phyloP scores from a whole-genome alignment of 2,329 filamentous ascomycete species.

The Trichocomaceae sp. region DNA sequence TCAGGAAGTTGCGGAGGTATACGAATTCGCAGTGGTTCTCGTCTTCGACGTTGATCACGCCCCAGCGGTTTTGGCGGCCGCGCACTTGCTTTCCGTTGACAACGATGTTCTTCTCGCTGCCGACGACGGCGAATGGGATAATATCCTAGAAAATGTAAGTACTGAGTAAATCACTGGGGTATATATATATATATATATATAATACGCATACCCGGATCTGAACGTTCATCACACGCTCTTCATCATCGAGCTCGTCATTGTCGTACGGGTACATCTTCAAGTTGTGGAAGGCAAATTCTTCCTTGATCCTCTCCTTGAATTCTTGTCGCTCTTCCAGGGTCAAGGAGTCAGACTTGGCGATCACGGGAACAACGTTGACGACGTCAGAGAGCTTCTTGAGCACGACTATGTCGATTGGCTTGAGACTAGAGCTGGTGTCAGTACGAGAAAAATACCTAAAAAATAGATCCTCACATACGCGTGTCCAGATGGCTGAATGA shows the following conservation, averaged over 20 bases:
- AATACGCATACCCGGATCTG: constrained; percentile 77
- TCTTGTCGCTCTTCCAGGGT: constrained; percentile 90
- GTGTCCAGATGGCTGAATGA: constrained; percentile 97
- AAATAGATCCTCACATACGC: constrained; percentile 44
- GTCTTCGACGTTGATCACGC: constrained; percentile 98
- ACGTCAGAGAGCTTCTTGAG: constrained; percentile 99
- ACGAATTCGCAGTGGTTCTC: constrained; percentile 99
- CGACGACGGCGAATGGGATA: constrained; percentile 95
- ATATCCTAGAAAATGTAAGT: constrained; percentile 57
- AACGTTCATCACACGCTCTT: constrained; percentile 86
- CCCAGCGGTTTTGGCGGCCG: constrained; percentile 97
- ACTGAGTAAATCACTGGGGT: constrained; percentile 26
- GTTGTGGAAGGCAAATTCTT: constrained; percentile 99
- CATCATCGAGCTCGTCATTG: constrained; percentile 96
- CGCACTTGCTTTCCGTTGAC: constrained; percentile 96
- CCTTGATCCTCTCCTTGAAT: constrained; percentile 99
- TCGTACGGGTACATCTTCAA: constrained; percentile 99
- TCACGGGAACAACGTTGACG: constrained; percentile 97
- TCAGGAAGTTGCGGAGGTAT: constrained; percentile 96
- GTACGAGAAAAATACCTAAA: background rate
- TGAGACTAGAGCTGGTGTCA: constrained; percentile 49
- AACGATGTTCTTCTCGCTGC: constrained; percentile 96
- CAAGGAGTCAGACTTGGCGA: constrained; percentile 94
- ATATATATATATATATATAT: background rate
- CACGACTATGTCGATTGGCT: constrained; percentile 98